These are phyloP conservation scores for Penicillium argentinense DNA, from an alignment of 495 filamentous ascomycete genomes.

Conservation along the genomic window DNA sequence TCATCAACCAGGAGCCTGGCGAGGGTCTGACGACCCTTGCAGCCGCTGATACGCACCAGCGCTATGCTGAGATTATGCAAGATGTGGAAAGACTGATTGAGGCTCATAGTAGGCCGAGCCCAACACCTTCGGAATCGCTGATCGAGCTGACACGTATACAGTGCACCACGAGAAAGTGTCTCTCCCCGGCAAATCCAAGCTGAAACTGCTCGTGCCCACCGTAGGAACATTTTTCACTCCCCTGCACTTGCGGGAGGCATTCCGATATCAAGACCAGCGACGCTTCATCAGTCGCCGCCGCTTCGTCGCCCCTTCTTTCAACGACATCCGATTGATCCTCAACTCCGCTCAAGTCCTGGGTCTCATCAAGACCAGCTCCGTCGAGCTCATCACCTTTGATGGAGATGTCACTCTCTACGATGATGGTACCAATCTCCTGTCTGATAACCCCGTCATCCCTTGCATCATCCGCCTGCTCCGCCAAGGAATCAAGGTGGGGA, in stretches of 20 bases:
- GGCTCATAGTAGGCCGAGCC: conserved; percentile 72
- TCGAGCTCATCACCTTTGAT: conserved; percentile 91
- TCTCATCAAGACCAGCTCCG: conserved; percentile 57
- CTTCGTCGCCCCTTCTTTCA: conserved; percentile 96
- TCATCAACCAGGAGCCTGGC: conserved; percentile 61
- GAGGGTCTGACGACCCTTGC: conserved; percentile 50
- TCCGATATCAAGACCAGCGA: conserved; percentile 81
- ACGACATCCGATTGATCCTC: conserved; percentile 88
- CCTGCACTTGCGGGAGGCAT: conserved; percentile 81
- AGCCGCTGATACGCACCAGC: conserved; percentile 65
- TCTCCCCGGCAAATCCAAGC: conserved; percentile 72
- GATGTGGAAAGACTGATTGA: conserved; percentile 90
- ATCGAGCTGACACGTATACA: no score
- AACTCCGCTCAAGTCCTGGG: conserved; percentile 94
- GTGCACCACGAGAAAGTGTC: conserved; percentile 66
- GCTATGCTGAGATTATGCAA: conserved; percentile 92
- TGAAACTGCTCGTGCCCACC: conserved; percentile 87
- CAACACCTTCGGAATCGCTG: not conserved
- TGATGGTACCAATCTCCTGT: conserved; percentile 76
- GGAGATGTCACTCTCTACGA: conserved; percentile 98
- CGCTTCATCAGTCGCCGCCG: conserved; percentile 87
- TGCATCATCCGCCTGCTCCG: conserved; percentile 68
- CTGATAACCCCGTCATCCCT: conserved; percentile 73
- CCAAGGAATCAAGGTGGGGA: conserved; percentile 73
- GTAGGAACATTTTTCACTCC: conserved; percentile 92